Evolutionary conservation across 371 early-diverging fungal genomes (phyloP).

Genomic region (Actinomortierella wolfii): DNA sequence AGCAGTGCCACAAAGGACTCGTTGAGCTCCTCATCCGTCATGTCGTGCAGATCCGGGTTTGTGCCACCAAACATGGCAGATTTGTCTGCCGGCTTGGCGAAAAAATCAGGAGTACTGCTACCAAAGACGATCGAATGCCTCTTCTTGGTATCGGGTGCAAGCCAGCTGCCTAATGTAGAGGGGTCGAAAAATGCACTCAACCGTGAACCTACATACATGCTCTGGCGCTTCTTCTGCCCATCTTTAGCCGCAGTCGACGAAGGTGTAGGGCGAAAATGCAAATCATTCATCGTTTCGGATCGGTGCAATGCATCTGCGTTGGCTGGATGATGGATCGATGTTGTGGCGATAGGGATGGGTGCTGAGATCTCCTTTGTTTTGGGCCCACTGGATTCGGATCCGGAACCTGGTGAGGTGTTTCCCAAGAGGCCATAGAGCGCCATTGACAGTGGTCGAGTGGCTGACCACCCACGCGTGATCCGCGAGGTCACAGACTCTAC

Average conservation of each 20-base stretch:
- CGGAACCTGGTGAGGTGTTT: slow-evolving; percentile 8
- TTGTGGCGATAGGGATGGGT: slow-evolving; percentile 36
- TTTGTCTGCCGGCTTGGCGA: slow-evolving; percentile 21
- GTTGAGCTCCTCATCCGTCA: slow-evolving; percentile 45
- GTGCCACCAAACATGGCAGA: not conserved
- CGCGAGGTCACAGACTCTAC: slow-evolving; percentile 44
- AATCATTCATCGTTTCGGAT: slow-evolving; percentile 4
- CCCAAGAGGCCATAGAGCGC: slow-evolving; percentile 44
- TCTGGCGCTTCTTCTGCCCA: slow-evolving; percentile 27
- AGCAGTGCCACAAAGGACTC: slow-evolving; percentile 28
- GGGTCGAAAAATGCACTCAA: slow-evolving; percentile 48
- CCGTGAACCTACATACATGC: slow-evolving; percentile 46
- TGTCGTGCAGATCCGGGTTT: slow-evolving; percentile 18
- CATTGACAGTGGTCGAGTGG: slow-evolving; percentile 42
- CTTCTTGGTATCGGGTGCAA: slow-evolving; percentile 28
- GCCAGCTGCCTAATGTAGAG: slow-evolving; percentile 34
- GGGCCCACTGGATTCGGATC: not conserved
- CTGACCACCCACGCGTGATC: slow-evolving; percentile 39
- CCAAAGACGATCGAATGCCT: slow-evolving; percentile 31
- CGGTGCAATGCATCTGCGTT: slow-evolving; percentile 15
- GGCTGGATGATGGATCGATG: slow-evolving; percentile 42
- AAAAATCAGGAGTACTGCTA: slow-evolving; percentile 23
- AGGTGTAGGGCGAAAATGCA: too few relatives aligned
- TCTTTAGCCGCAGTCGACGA: slow-evolving; percentile 10
- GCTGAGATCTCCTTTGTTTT: slow-evolving; percentile 36